phyloP scores from a whole-genome alignment of 768 basidiomycete species.

The Clavulina sp. region DNA sequence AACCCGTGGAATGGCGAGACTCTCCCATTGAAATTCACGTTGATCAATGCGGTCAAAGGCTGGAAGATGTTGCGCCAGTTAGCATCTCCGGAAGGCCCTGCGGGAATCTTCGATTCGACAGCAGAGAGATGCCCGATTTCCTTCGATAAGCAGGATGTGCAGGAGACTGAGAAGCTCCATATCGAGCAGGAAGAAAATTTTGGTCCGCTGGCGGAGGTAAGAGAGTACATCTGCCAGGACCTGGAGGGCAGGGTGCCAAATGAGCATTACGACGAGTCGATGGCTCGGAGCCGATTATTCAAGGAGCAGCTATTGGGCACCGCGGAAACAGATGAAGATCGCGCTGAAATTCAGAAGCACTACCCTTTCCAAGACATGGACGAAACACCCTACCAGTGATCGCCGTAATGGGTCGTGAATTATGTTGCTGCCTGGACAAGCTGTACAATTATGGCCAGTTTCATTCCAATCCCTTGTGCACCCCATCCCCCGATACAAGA shows the following conservation, averaged over 20 bases:
- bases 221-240: no score
- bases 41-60: conserved; percentile 27
- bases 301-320: conserved; percentile 22
- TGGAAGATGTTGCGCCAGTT: conserved; percentile 27
- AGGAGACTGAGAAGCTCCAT: conserved; percentile 25
- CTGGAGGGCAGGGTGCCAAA: conserved; percentile 31
- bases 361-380: conserved; percentile 35
- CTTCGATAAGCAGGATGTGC: conserved; percentile 30
- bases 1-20: conserved; percentile 36
- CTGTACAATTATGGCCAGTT: no score
- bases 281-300: conserved; percentile 19
- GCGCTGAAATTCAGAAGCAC: conserved; percentile 23
- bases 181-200: conserved; percentile 20
- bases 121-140: conserved; percentile 32
- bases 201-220: no score
- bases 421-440: no score
- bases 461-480: no score
- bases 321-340: conserved; percentile 21
- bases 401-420: no score
- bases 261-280: conserved; percentile 25
- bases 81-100: conserved; percentile 21
- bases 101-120: no score
- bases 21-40: conserved; percentile 27
- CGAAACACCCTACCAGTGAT: conserved; percentile 29
- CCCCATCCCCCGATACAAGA: no score